Evolutionary conservation across 768 basidiomycete species (phyloP), one percentile per base, ranked within the genome.

Genomic region (Lanmaoa rubissima): DNA sequence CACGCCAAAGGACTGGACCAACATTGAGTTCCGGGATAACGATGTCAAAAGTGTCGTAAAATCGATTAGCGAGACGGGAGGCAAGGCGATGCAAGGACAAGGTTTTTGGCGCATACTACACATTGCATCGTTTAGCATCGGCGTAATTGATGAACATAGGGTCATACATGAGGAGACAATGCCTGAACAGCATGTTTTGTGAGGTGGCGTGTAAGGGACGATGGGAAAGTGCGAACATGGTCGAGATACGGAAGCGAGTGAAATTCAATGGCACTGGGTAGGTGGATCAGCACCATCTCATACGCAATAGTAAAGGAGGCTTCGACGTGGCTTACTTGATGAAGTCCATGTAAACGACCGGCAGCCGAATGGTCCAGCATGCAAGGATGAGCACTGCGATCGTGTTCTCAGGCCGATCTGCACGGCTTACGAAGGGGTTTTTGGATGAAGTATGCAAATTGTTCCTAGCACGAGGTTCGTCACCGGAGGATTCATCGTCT

Each of bases 181-280:
- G 86, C 84, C 67, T 79, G 80, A 34, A 78, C 73, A 44, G 78
- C 82, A 57, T 90, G 82, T 71, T 86, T 87, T 32, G 87, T 88
- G 49, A 96, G 82, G 73, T 93, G 92, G 40, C 70, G 65, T 2
- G 77, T 77, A 80, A 95, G 82, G 17, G 73, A 75, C 34, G 56
- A 58, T 1, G 92, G 90, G 8, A 96, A 73, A 35, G 82, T 65
- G 34, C 82, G 80, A 34, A 84, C 70, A 34, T 84, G 80, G 61
- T 93, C 88, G 41, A 97, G 77, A 73, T 94, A 95, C 2, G 92
- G 93, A 40, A 97, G 76, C 36, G 84, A 76, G 65, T 90, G 86
- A 34, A 75, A 74, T 67, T 94, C 90, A 43, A 94, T 86, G 54
- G 86, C 69, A 51, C 93, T 95, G 39, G 6, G 43, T 51, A 35